These are phyloP conservation scores for Sapria himalayana DNA, from an alignment of 345 rosid species.

Conservation along the genomic window DNA sequence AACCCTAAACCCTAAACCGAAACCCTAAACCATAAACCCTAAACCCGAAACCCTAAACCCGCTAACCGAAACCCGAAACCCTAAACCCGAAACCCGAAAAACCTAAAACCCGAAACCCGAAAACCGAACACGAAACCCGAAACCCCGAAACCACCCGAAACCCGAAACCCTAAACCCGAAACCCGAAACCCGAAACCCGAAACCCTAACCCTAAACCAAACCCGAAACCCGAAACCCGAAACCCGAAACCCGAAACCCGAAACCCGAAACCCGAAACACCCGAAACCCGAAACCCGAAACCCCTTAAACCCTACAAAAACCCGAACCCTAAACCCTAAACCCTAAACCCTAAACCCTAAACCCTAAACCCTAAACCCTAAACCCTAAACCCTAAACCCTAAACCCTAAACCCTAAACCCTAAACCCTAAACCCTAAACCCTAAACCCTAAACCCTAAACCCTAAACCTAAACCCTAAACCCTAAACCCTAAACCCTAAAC, in stretches of 20 bases:
- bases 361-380: constrained; percentile 12
- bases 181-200: constrained; percentile 7
- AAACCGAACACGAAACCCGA: constrained; percentile 9
- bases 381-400: constrained; percentile 11
- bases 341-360: constrained; percentile 10
- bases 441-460: constrained; percentile 12
- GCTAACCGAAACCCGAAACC: constrained; percentile 6
- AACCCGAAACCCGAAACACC: constrained; percentile 9
- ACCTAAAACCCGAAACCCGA: constrained; percentile 4
- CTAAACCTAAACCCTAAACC: constrained; percentile 9
- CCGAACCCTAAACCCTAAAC: constrained; percentile 7
- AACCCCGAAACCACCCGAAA: constrained; percentile 9
- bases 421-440: constrained; percentile 11
- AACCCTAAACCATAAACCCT: constrained; percentile 5
- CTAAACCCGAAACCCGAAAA: constrained; percentile 6
- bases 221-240: constrained; percentile 4
- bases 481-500: constrained; percentile 8
- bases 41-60: constrained; percentile 7
- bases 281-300: constrained; percentile 7
- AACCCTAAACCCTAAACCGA: constrained; percentile 7
- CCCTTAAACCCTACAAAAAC: constrained; percentile 5
- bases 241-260: constrained; percentile 9
- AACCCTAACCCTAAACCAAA: constrained; percentile 1
- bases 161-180: constrained; percentile 8
- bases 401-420: constrained; percentile 8